phyloP scores from a whole-genome alignment of 2,329 filamentous ascomycete genomes.

The Gaeumannomyces tritici region DNA sequence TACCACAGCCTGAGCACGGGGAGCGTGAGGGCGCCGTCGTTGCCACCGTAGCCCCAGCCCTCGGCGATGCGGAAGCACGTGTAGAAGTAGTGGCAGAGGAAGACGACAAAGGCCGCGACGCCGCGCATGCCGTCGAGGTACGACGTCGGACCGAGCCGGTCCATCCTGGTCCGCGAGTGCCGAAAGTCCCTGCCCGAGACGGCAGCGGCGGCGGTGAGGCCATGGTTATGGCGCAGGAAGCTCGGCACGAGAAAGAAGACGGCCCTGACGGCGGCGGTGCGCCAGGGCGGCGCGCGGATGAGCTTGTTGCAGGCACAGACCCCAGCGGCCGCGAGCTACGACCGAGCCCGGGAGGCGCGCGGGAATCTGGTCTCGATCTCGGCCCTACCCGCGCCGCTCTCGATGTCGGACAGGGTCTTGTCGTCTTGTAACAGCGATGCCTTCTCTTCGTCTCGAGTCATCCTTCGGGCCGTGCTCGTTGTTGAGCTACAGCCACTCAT shows the following conservation, averaged over 20 bases:
- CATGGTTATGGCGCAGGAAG: slow-evolving; percentile 37
- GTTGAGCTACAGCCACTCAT: too few relatives aligned
- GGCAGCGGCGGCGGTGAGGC: slow-evolving; percentile 25
- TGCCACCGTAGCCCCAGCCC: slow-evolving; percentile 34
- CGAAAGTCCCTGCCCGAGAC: slow-evolving; percentile 19
- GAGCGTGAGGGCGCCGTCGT: slow-evolving; percentile 38
- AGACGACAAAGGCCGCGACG: slow-evolving; percentile 44
- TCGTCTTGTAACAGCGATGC: slow-evolving; percentile 31
- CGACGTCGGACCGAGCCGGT: slow-evolving; percentile 39
- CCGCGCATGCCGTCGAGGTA: slow-evolving; percentile 51
- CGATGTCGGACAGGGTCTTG: slow-evolving; percentile 30
- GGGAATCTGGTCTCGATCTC: slow-evolving; percentile 24
- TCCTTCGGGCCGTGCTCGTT: too few relatives aligned
- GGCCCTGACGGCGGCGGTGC: slow-evolving; percentile 24
- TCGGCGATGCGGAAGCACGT: slow-evolving; percentile 41
- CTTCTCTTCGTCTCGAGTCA: slow-evolving; percentile 28
- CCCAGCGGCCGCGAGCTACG: neutral
- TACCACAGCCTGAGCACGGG: slow-evolving; percentile 45
- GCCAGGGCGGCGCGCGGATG: slow-evolving; percentile 16
- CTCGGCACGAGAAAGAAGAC: slow-evolving; percentile 41
- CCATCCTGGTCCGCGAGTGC: slow-evolving; percentile 15
- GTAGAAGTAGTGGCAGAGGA: slow-evolving; percentile 48
- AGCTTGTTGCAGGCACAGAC: neutral
- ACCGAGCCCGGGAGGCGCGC: neutral
- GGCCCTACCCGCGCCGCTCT: slow-evolving; percentile 28